Percentiles rank a stretch among this genome's conserved stretches.
Conservation (phyloP, 331 rosid genomes). For the Rhamnella rubrinervis region DNA sequence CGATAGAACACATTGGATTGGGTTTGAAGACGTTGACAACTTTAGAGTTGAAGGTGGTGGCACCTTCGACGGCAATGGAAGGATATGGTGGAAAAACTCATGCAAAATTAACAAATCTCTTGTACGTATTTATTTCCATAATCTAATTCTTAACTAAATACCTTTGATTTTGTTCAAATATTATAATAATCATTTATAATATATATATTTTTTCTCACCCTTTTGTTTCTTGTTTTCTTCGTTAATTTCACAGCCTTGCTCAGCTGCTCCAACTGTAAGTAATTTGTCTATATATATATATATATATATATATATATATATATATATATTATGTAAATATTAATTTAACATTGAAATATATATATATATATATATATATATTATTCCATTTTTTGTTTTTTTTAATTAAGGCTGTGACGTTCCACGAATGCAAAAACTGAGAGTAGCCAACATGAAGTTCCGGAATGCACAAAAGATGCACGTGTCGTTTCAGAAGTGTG, state of each 20-base stretch:
- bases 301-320: too few species aligned
- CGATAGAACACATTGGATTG: constrained; percentile 57
- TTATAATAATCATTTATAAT: background rate
- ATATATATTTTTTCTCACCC: constrained; percentile 1
- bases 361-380: too few species aligned
- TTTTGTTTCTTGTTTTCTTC: too few species aligned
- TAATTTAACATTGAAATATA: too few species aligned
- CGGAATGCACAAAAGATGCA: constrained; percentile 82
- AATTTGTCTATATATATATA: background rate
- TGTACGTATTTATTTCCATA: constrained; percentile 29
- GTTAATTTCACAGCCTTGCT: constrained; percentile 60
- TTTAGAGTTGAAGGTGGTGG: constrained; percentile 77
- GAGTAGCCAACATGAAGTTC: constrained; percentile 45
- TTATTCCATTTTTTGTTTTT: background rate
- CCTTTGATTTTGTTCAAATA: too few species aligned
- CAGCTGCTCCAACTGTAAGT: constrained; percentile 71
- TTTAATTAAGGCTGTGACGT: constrained; percentile 66
- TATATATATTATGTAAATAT: too few species aligned
- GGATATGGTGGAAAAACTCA: constrained; percentile 78
- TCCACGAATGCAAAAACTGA: constrained; percentile 53
- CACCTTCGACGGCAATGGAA: constrained; percentile 77
- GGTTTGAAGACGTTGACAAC: constrained; percentile 41
- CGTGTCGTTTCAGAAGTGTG: constrained; percentile 43
- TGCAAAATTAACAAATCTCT: constrained; percentile 61
- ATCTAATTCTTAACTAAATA: background rate